Evolutionary conservation across 352 stramenopile genomes (phyloP), one percentile per base, ranked within the genome.

Genomic region (Globisporangium irregulare): DNA sequence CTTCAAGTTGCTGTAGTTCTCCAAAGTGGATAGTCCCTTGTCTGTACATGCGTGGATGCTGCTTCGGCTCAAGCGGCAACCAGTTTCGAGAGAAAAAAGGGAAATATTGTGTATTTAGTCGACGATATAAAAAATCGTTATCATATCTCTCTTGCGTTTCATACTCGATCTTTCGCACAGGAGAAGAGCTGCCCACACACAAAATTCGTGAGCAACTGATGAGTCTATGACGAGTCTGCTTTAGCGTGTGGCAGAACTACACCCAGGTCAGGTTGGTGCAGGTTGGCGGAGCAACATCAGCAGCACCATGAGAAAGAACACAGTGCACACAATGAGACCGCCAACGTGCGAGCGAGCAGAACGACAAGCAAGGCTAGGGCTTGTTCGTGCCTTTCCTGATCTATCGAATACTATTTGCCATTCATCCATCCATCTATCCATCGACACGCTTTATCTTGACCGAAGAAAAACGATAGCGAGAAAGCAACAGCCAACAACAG

Each of bases 371-470:
- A n/a, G 55, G 12, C 38, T 60, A 2, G 55, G 20, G 15, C 7
- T 56, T 25, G 32, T 22, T 22, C 15, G 24, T 32, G n/a, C 3
- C 18, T 57, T 25, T 57, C 51, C 50, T 34, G 51, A 29, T 57
- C 51, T 57, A 57, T 57, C 51, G 51, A 57, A 57, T 15, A 50
- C 15, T n/a, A 50, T 18, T 50, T 50, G 41, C 22, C 50, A 29
- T 56, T 27, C 22, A 7, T 24, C 10, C 7, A 15, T 29, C n/a
- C 8, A 6, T 29, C 15, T 22, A n/a, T 29, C 15, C 51, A n/a
- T 20, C 22, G 7, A 18, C 51, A 57, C 10, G 51, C 51, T 57
- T 57, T 57, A 57, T 57, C 53, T 58, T 58, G 53, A 58, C 53
- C 53, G 22, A 34, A 58, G 24, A 58, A 51, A 14, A 36, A 36